Evolutionary conservation across 768 basidiomycete species (phyloP).

Genomic region (Lactarius sp.): DNA sequence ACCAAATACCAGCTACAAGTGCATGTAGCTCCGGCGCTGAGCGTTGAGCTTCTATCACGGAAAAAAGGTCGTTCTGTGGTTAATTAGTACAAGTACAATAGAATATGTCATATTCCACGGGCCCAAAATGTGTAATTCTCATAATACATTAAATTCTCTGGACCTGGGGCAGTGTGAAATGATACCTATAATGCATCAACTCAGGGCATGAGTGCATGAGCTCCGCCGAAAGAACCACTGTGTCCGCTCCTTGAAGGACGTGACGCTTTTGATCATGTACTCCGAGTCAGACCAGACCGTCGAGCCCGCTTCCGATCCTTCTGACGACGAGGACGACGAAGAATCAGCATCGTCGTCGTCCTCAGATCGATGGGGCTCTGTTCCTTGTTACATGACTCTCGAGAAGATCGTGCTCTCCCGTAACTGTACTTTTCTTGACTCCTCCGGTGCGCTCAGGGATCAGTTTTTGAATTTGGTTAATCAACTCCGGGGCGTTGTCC

Average conservation of each 20-base stretch:
- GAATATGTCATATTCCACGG: too few species aligned
- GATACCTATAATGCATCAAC: too few species aligned
- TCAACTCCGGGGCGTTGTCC: background rate
- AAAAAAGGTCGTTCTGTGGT: too few species aligned
- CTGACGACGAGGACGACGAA: background rate
- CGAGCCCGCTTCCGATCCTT: background rate
- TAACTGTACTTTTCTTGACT: background rate
- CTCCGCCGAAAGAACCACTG: background rate
- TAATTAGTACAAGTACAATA: too few species aligned
- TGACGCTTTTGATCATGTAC: constrained; percentile 2
- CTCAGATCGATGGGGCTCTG: background rate
- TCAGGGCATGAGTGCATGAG: too few species aligned
- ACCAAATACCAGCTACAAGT: too few species aligned
- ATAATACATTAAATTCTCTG: too few species aligned
- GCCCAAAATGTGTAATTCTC: too few species aligned
- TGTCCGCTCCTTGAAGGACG: constrained; percentile 6
- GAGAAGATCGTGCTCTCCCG: background rate
- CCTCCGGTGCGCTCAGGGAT: background rate
- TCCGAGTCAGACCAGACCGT: background rate
- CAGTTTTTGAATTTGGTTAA: background rate
- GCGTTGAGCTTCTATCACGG: too few species aligned
- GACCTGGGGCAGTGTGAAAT: too few species aligned
- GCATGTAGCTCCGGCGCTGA: too few species aligned
- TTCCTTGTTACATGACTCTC: background rate
- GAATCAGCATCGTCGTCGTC: background rate